Base-by-base conservation (phyloP, 2,329 filamentous ascomycete species). In the Epicoccum nigrum region DNA sequence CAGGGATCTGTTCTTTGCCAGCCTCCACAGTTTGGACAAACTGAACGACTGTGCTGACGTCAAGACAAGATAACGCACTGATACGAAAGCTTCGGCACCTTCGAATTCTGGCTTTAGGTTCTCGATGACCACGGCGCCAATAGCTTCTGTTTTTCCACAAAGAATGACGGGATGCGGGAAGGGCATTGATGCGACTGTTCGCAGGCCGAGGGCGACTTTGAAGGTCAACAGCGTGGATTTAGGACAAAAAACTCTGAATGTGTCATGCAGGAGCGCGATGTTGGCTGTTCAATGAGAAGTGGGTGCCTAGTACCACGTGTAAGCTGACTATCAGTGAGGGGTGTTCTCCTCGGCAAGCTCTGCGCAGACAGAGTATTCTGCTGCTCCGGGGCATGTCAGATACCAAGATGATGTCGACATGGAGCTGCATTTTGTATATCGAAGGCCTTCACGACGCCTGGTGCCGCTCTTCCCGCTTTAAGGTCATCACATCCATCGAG, bases 131-230 rank as follows among this genome's bases (percentile, higher is more conserved):
- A 13, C 34, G 12, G 48, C 41, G 25, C 30, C 54, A 12, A 54
- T 50, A 17, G 37, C 33, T 32, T 53, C 49, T 9, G 44, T 54
- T 21, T 43, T 56, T 8, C 54, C 49, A 27, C 54, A 56, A 1
- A 56, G 25, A 6, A 56, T 35, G 9, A 56, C 45, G 5, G 49
- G 54, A 15, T 43, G 45, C 6, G 45, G 25, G 7, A 7, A 15
- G 15, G 32, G n/a, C 45, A 49, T 49, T n/a, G 38, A 27, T 1
- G 17, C 7, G 8, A 43, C 15, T n/a, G 25, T 17, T 6, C 39
- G 31, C 4, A 12, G 15, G 6, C 4, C 6, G 21, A 19, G 8
- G 4, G 6, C 13, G 11, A 8, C 15, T 19, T 27, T 21, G 8
- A 11, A 1, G 8, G 30, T 31, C 7, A 19, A 4, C 20, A 6